Evolutionary conservation across 2,329 filamentous ascomycete genomes (phyloP).

Genomic region (Ophiostoma pallidulum): DNA sequence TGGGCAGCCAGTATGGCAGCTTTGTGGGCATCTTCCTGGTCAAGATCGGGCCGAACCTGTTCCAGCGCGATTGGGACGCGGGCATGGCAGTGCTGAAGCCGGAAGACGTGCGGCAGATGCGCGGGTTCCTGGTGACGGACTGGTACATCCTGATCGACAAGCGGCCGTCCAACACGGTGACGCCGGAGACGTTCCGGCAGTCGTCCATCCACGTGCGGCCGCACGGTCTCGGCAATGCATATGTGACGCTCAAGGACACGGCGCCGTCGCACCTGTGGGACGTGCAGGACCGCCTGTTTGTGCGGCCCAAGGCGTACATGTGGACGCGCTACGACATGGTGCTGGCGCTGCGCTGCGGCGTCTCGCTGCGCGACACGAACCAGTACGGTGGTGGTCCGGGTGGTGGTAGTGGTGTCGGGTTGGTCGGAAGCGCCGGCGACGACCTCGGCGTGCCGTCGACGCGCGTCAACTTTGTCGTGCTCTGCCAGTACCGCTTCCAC

Average conservation of each 20-base stretch:
- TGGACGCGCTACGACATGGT: constrained; percentile 14
- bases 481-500: constrained; percentile 7
- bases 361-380: not conserved
- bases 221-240: not conserved
- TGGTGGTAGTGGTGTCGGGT: not conserved
- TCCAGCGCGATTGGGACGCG: constrained; percentile 9
- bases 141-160: constrained; percentile 10
- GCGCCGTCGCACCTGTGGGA: constrained; percentile 12
- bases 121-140: constrained; percentile 1
- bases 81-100: not conserved
- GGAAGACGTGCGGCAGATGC: not conserved
- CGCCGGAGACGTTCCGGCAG: constrained; percentile 1
- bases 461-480: constrained; percentile 5
- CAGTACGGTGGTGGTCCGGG: too few relatives aligned
- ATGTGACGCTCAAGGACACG: constrained; percentile 3
- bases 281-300: constrained; percentile 10
- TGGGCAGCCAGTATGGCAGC: constrained; percentile 4
- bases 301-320: constrained; percentile 8
- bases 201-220: constrained; percentile 3
- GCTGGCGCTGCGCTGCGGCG: constrained; percentile 3
- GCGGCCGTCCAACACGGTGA: not conserved
- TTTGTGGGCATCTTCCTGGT: constrained; percentile 8
- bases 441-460: not conserved
- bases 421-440: too few relatives aligned
- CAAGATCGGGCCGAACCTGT: constrained; percentile 13